These are phyloP conservation scores for Uronychia setigera DNA, from an alignment of 73 alveolate genomes.

Conservation along the genomic window DNA sequence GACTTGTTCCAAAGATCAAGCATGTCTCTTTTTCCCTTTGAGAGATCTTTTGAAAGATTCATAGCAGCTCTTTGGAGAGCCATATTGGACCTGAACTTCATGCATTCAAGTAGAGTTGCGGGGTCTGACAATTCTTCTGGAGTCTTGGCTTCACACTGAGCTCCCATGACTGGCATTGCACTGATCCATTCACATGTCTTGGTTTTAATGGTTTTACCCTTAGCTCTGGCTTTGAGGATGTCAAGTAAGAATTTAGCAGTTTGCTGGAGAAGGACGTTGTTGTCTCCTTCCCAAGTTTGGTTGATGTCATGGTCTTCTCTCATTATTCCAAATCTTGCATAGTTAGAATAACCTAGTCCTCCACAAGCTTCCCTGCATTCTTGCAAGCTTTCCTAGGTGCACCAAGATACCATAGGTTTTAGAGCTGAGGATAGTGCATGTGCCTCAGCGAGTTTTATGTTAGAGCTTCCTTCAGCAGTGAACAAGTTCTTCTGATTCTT, in stretches of 20 bases:
- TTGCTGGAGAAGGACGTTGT: slow-evolving; percentile 78
- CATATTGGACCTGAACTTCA: slow-evolving; percentile 22
- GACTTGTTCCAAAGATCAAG: no score
- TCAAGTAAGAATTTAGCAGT: slow-evolving; percentile 65
- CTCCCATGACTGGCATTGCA: slow-evolving; percentile 18
- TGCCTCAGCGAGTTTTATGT: slow-evolving; percentile 11
- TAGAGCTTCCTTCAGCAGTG: neutral
- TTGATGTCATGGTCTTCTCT: slow-evolving; percentile 65
- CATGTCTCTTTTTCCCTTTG: slow-evolving; percentile 21
- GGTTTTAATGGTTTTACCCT: slow-evolving; percentile 47
- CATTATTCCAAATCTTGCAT: slow-evolving; percentile 54
- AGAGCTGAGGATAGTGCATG: slow-evolving; percentile 71
- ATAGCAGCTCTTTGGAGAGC: slow-evolving; percentile 16
- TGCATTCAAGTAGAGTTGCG: neutral
- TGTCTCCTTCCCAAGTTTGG: slow-evolving; percentile 90
- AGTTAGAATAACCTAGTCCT: slow-evolving; percentile 80
- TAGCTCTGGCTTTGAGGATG: slow-evolving; percentile 2
- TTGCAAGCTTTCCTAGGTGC: slow-evolving; percentile 44
- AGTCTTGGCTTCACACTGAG: slow-evolving; percentile 9
- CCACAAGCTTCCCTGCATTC: slow-evolving; percentile 80
- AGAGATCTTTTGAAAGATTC: neutral
- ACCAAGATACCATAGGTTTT: slow-evolving; percentile 53
- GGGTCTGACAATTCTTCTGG: slow-evolving; percentile 7
- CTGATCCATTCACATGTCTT: slow-evolving; percentile 33
- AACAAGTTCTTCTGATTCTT: slow-evolving; percentile 22